A percentile compares a stretch with the other conserved stretches of the same genome.
phyloP scores from a whole-genome alignment of 2,329 filamentous ascomycete genomes.

The Paradendryphiella salina region DNA sequence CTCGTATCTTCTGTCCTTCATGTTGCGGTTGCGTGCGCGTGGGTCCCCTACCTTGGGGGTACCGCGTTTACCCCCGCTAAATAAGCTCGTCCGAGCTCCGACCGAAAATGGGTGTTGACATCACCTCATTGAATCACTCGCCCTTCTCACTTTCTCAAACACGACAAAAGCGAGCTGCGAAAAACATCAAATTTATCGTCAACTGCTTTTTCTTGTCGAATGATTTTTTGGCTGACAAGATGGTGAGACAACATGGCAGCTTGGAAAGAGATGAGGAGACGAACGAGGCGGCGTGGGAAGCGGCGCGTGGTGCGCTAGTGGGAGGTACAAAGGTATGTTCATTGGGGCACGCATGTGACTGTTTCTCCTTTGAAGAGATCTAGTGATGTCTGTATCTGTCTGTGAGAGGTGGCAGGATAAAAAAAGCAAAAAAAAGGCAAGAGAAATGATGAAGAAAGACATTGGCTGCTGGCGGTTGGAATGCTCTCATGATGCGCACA shows the following conservation, averaged over 20 bases:
- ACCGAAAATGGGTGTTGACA: constrained; percentile 24
- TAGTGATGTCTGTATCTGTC: background rate
- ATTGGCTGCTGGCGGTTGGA: too few species aligned
- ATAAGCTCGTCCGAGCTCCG: constrained; percentile 15
- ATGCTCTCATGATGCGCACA: too few species aligned
- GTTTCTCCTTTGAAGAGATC: background rate
- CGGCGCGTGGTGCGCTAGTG: constrained; percentile 65
- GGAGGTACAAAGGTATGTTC: constrained; percentile 65
- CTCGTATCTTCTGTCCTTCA: too few species aligned
- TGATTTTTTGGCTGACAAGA: constrained; percentile 3
- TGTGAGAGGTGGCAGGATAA: background rate
- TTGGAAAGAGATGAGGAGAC: constrained; percentile 66
- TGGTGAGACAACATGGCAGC: constrained; percentile 58
- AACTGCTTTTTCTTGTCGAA: background rate
- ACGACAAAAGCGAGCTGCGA: background rate
- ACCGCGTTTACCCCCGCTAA: background rate
- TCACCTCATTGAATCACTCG: constrained; percentile 14
- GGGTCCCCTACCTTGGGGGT: background rate
- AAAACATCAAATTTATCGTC: background rate
- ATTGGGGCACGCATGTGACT: background rate
- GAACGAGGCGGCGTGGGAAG: constrained; percentile 71
- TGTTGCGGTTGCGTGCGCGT: background rate
- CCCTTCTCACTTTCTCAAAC: background rate
- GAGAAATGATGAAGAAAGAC: too few species aligned
- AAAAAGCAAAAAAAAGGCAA: too few species aligned